These are phyloP conservation scores for Clonostachys rosea DNA, from an alignment of 2,329 filamentous ascomycete species.

Conservation along the genomic window DNA sequence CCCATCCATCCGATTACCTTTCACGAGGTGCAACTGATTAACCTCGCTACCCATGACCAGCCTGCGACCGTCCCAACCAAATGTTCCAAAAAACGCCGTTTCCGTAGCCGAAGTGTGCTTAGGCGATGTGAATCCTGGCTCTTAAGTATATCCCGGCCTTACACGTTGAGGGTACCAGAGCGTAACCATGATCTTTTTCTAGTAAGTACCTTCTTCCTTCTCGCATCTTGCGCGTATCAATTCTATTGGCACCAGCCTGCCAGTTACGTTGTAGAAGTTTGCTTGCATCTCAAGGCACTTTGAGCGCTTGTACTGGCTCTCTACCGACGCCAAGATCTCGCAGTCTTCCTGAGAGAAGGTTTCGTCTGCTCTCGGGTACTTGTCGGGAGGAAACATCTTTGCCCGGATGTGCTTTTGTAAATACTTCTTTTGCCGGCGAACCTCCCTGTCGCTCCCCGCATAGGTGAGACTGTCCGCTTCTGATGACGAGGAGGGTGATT, in stretches of 20 bases:
- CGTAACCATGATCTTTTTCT: neutral
- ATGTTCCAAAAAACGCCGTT: too few relatives aligned
- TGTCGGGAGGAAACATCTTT: constrained; percentile 18
- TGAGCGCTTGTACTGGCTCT: constrained; percentile 20
- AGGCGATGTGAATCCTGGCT: too few relatives aligned
- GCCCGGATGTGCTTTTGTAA: constrained; percentile 20
- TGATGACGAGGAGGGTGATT: neutral
- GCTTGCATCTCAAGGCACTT: constrained; percentile 37
- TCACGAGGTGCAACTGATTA: too few relatives aligned
- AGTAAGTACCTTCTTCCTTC: neutral
- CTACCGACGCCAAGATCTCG: constrained; percentile 24
- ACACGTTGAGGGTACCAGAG: neutral
- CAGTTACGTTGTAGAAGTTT: constrained; percentile 36
- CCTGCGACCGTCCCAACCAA: too few relatives aligned
- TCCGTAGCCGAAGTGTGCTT: too few relatives aligned
- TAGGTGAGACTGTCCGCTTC: neutral
- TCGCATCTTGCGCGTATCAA: constrained; percentile 28
- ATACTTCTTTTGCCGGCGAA: constrained; percentile 17
- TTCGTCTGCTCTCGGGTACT: constrained; percentile 12
- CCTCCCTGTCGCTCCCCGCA: constrained; percentile 7
- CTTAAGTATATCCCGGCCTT: too few relatives aligned
- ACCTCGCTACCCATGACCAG: too few relatives aligned
- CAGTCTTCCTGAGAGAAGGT: constrained; percentile 21
- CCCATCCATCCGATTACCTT: too few relatives aligned
- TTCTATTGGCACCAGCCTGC: constrained; percentile 29